Evolutionary conservation across 2,329 filamentous ascomycete species (phyloP).

Genomic region (Akanthomyces muscarius): DNA sequence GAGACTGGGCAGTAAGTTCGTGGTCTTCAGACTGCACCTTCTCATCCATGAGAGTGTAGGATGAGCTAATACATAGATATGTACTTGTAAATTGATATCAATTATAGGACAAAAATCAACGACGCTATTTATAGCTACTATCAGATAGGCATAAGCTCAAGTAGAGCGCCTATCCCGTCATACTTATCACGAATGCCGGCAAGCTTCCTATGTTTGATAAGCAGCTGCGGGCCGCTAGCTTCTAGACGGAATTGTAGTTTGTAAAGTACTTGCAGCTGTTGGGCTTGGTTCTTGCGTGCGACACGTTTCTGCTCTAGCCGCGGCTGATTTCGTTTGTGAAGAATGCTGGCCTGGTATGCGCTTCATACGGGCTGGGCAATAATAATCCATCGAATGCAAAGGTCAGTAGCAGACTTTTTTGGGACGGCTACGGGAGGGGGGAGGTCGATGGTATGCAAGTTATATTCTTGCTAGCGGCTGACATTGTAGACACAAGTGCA

Average conservation of each 20-base stretch:
- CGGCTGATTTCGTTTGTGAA: slow-evolving; percentile 33
- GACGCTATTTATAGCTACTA: too few species aligned
- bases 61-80: too few species aligned
- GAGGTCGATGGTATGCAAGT: neutral
- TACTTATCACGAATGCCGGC: slow-evolving; percentile 33
- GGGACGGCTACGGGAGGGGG: too few species aligned
- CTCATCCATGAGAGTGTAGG: too few species aligned
- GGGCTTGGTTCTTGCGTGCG: slow-evolving; percentile 35
- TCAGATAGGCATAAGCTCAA: too few species aligned
- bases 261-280: slow-evolving; percentile 34
- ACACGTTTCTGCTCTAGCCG: slow-evolving; percentile 34
- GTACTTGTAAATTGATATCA: too few species aligned
- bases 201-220: slow-evolving; percentile 27
- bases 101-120: too few species aligned
- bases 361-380: slow-evolving; percentile 33
- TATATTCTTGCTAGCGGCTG: too few species aligned
- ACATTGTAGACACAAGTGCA: slow-evolving; percentile 18
- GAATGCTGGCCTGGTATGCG: slow-evolving; percentile 29
- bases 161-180: slow-evolving; percentile 30
- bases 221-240: slow-evolving; percentile 32
- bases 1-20: too few species aligned
- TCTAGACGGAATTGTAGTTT: slow-evolving; percentile 36
- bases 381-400: slow-evolving; percentile 19
- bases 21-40: too few species aligned
- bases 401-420: slow-evolving; percentile 10